Evolutionary conservation across 768 basidiomycete genomes (phyloP).

Genomic region (Dendrothele bispora): DNA sequence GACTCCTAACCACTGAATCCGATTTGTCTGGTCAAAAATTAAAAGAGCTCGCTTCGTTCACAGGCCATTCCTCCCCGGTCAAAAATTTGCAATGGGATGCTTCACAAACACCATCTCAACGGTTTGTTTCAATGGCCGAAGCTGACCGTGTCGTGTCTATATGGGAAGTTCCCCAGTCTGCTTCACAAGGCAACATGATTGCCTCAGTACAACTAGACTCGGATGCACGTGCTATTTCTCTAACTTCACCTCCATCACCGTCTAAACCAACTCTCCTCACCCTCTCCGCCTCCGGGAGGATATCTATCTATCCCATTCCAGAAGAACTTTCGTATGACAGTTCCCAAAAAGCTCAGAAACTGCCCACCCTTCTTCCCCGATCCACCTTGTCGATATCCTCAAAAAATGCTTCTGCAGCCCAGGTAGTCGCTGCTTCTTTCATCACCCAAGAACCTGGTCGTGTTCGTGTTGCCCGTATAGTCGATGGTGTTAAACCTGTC

Average conservation of each 20-base stretch:
- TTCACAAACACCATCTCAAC: constrained; percentile 36
- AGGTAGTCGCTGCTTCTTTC: constrained; percentile 52
- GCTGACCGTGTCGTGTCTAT: constrained; percentile 61
- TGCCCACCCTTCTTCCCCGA: constrained; percentile 52
- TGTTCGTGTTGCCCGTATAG: constrained; percentile 53
- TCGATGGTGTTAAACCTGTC: constrained; percentile 56
- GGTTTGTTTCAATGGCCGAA: constrained; percentile 62
- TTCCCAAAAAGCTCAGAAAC: constrained; percentile 42
- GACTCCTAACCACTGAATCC: constrained; percentile 42
- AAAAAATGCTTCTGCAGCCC: constrained; percentile 36
- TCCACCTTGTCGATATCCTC: constrained; percentile 43
- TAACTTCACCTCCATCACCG: constrained; percentile 28
- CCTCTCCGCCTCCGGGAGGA: constrained; percentile 58
- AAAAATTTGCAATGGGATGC: constrained; percentile 52
- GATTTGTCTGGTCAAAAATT: constrained; percentile 39
- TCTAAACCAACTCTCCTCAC: constrained; percentile 45
- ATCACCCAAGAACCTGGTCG: constrained; percentile 37
- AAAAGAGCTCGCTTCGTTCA: constrained; percentile 49
- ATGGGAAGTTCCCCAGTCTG: constrained; percentile 51
- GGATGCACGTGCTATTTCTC: constrained; percentile 48
- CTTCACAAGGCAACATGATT: constrained; percentile 46
- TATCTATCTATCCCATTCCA: constrained; percentile 58
- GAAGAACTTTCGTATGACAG: constrained; percentile 39
- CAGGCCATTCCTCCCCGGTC: constrained; percentile 64
- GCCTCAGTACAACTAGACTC: constrained; percentile 67